These are phyloP conservation scores for Skeletonema potamos DNA, from an alignment of 108 stramenopile species.

Conservation along the genomic window DNA sequence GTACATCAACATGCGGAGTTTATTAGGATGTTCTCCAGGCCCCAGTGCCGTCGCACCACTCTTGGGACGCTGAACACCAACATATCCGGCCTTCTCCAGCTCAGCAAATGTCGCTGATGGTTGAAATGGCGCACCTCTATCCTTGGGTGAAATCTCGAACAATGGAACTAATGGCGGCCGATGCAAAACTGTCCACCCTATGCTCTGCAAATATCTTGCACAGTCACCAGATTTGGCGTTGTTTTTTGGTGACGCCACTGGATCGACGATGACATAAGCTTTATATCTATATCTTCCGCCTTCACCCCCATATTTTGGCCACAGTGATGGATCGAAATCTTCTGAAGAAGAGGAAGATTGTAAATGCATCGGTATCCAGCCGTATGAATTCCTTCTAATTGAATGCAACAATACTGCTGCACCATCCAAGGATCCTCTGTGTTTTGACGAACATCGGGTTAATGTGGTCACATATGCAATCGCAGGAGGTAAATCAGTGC, in stretches of 20 bases:
- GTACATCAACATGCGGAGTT: conserved; percentile 13
- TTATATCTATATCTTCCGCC: conserved; percentile 41
- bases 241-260: conserved; percentile 20
- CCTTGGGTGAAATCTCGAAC: conserved; percentile 18
- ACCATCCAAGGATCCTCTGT: conserved; percentile 25
- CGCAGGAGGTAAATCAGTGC: conserved; percentile 22
- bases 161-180: conserved; percentile 42
- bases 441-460: conserved; percentile 19
- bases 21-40: conserved; percentile 18
- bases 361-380: conserved; percentile 23
- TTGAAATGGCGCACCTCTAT: not conserved
- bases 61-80: conserved; percentile 19
- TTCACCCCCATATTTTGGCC: conserved; percentile 31
- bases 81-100: conserved; percentile 19
- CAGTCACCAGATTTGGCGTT: conserved; percentile 9
- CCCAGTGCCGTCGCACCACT: conserved; percentile 17
- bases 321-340: not conserved
- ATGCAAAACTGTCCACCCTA: conserved; percentile 44
- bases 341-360: not conserved
- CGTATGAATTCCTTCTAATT: conserved; percentile 37
- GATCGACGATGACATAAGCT: conserved; percentile 41
- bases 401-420: conserved; percentile 47
- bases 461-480: conserved; percentile 37
- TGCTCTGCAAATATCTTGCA: conserved; percentile 27
- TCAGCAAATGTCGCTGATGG: conserved; percentile 13